phyloP scores from a whole-genome alignment of 345 rosid species.

The Citrus trifoliata region DNA sequence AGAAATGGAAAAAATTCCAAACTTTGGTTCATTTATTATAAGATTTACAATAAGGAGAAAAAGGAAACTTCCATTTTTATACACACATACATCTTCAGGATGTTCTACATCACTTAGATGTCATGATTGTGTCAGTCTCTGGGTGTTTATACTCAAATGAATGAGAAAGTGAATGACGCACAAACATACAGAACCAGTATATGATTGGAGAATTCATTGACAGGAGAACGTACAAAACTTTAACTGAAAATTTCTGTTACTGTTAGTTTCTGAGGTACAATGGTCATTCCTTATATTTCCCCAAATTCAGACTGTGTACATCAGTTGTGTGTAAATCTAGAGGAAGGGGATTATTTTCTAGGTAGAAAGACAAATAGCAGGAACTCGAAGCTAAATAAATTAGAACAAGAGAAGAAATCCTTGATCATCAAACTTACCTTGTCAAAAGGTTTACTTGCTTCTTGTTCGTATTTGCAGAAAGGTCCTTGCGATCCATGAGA shows the following conservation, averaged over 20 bases:
- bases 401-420: background rate
- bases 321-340: background rate
- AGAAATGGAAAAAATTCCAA: no score
- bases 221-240: background rate
- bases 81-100: no score
- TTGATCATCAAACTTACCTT: slow-evolving; percentile 38
- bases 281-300: background rate
- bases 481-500: slow-evolving; percentile 59
- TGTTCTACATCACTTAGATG: no score
- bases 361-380: background rate
- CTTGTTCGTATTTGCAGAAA: slow-evolving; percentile 72
- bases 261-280: background rate
- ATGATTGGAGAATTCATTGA: background rate
- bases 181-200: background rate
- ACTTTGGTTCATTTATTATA: no score
- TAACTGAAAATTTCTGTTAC: background rate
- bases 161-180: background rate
- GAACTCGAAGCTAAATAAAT: background rate
- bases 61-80: no score
- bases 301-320: no score
- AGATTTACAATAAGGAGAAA: no score
- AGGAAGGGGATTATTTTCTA: background rate
- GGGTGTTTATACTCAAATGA: no score
- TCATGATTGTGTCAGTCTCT: no score
- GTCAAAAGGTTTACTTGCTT: slow-evolving; percentile 65